Evolutionary conservation across 2,329 filamentous ascomycete genomes (phyloP).

Genomic region (Clarireedia monteithiana): DNA sequence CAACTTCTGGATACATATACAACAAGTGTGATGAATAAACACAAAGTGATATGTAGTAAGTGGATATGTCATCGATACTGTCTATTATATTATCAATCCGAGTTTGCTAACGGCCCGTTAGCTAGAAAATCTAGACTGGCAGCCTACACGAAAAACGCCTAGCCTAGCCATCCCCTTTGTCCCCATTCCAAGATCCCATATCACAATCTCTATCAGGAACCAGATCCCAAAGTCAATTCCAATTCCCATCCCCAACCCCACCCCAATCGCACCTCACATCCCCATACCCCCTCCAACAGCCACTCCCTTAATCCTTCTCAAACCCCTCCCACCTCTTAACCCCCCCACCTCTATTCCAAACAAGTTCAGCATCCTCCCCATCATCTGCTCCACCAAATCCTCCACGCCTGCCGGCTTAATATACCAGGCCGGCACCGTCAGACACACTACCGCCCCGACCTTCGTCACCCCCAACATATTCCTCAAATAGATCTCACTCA

Average conservation of each 20-base stretch:
- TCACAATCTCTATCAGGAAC: no score
- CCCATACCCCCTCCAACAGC: not conserved
- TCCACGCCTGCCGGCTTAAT: not conserved
- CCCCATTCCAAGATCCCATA: no score
- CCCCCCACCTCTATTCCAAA: not conserved
- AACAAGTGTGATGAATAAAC: no score
- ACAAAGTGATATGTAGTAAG: no score
- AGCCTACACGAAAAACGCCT: no score
- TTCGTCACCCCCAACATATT: conserved; percentile 37
- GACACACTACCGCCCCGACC: conserved; percentile 37
- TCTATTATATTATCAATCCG: no score
- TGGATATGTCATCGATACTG: no score
- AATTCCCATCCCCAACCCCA: not conserved
- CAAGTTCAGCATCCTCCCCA: not conserved
- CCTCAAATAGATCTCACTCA: conserved; percentile 39
- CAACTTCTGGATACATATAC: no score
- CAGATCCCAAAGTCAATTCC: not conserved
- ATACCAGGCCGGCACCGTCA: conserved; percentile 13
- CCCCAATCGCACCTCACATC: no score
- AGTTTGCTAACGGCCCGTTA: no score
- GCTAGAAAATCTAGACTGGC: no score
- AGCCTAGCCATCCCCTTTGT: no score
- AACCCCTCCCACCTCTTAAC: not conserved
- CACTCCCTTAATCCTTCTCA: conserved; percentile 8
- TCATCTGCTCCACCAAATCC: not conserved